phyloP scores from a whole-genome alignment of 1,139 yeast species.

The Starmera stellimalicola region DNA sequence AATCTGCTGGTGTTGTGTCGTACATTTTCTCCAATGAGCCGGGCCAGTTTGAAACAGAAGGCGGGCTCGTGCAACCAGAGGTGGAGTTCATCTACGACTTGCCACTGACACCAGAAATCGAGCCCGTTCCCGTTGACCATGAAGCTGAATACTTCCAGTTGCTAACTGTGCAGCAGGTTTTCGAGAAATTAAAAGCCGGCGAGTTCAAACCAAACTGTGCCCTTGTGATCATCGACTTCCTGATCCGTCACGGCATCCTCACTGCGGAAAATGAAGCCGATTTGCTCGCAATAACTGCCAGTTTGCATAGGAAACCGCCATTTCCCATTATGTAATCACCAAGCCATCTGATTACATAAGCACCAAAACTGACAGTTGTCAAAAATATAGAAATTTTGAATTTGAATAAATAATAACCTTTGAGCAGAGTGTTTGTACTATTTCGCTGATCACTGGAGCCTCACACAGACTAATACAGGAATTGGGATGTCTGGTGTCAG shows the following conservation, averaged over 20 bases:
- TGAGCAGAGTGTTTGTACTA: no score
- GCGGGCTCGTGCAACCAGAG: constrained; percentile 75
- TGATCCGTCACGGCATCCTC: constrained; percentile 70
- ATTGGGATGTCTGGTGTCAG: constrained; percentile 2
- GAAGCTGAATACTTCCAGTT: constrained; percentile 72
- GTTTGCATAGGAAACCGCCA: constrained; percentile 62
- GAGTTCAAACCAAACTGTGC: constrained; percentile 90
- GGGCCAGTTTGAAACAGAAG: constrained; percentile 26
- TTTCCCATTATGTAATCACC: constrained; percentile 50
- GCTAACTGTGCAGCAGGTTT: constrained; percentile 50
- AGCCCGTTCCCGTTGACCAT: constrained; percentile 73
- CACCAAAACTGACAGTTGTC: no score
- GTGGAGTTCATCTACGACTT: constrained; percentile 75
- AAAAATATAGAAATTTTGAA: no score
- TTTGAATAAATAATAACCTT: no score
- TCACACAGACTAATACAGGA: no score
- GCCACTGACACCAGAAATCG: constrained; percentile 37
- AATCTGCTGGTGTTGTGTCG: constrained; percentile 56
- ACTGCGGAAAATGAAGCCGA: constrained; percentile 54
- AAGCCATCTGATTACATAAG: no score
- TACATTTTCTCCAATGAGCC: constrained; percentile 28
- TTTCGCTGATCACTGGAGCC: no score
- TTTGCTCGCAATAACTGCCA: constrained; percentile 44
- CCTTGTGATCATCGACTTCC: constrained; percentile 67
- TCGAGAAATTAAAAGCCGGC: constrained; percentile 34